phyloP scores from a whole-genome alignment of 805 yeast species.

The Jamesozyma spencerorum region DNA sequence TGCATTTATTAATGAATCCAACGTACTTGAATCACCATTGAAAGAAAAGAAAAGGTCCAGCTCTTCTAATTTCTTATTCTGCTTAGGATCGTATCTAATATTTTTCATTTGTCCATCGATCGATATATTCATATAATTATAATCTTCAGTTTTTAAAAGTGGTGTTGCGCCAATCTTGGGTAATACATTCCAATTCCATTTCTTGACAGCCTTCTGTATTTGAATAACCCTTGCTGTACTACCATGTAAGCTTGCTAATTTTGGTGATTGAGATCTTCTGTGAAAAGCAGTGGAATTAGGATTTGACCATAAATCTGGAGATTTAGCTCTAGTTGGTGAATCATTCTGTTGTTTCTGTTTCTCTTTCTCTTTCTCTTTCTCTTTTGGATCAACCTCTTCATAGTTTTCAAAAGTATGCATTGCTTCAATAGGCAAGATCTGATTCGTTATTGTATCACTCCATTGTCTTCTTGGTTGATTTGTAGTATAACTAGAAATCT shows the following conservation, averaged over 20 bases:
- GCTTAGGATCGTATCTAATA: conserved; percentile 20
- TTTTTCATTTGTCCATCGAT: conserved; percentile 20
- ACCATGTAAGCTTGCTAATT: conserved; percentile 10
- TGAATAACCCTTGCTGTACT: conserved; percentile 13
- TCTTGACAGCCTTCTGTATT: conserved; percentile 8
- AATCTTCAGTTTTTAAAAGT: conserved; percentile 10
- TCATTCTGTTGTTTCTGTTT: too few relatives aligned
- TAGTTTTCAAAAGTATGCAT: not conserved
- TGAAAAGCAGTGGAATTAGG: too few relatives aligned
- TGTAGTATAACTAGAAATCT: too few relatives aligned
- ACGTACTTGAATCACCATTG: conserved; percentile 16
- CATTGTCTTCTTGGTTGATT: too few relatives aligned
- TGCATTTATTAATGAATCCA: conserved; percentile 16
- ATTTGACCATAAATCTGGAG: too few relatives aligned
- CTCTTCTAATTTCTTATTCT: conserved; percentile 17
- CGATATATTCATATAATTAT: conserved; percentile 15
- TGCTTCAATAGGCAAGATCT: not conserved
- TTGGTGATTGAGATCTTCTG: not conserved
- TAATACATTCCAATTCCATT: conserved; percentile 22
- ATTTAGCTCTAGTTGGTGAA: too few relatives aligned
- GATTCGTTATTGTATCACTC: too few relatives aligned
- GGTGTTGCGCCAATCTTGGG: conserved; percentile 16
- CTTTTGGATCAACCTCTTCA: not conserved
- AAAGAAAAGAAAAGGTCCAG: conserved; percentile 22
- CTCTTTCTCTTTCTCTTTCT: too few relatives aligned